Base-by-base conservation (phyloP, 1,284 basidiomycete genomes). In the Cerioporus squamosus region DNA sequence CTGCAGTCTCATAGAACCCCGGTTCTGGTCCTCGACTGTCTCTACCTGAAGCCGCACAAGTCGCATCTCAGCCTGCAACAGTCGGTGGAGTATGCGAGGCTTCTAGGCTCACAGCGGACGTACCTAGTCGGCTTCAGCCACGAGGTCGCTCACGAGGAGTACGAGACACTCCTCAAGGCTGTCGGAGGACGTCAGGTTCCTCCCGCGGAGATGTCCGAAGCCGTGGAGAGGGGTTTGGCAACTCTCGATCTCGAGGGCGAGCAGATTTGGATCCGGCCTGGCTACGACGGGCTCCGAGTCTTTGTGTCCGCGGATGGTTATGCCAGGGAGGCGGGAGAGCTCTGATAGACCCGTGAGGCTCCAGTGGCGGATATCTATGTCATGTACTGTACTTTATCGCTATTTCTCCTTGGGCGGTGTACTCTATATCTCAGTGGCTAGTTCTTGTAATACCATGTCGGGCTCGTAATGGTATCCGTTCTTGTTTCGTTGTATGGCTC, bases 71-170 rank as follows among this genome's bases (percentile, higher is more conserved):
- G 91, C 0, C 64, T 93, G 15, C 78, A 74, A 48, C 79, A 86
- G 58, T 79, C 90, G 6, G 73, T 90, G 6, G 74, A 70, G 15
- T 72, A 80, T 1, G 83, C 88, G 23, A 72, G 83, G 59, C 76
- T 79, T 63, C 73, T 92, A 51, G 75, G 77, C 26, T 84, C 88
- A 2, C 66, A 67, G 51, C 77, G 82, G 63, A 90, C 82, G 15
- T 94, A 93, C 68, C 71, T 91, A 60, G 81, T 79, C n/a, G 90
- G 91, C 4, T 89, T 93, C 70, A 78, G 78, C 33, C 91, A 93
- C 69, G 81, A 85, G 31, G 75, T 91, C 26, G 74, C 83, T 3
- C 90, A 92, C 67, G 86, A 87, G 7, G 86, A 90, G 63, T 91
- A 85, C 67, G 76, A 83, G 44, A 79, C 75, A 15, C 79, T 91